These are phyloP conservation scores for Tulasnella sp. DNA, from an alignment of 768 basidiomycete species.

Conservation along the genomic window DNA sequence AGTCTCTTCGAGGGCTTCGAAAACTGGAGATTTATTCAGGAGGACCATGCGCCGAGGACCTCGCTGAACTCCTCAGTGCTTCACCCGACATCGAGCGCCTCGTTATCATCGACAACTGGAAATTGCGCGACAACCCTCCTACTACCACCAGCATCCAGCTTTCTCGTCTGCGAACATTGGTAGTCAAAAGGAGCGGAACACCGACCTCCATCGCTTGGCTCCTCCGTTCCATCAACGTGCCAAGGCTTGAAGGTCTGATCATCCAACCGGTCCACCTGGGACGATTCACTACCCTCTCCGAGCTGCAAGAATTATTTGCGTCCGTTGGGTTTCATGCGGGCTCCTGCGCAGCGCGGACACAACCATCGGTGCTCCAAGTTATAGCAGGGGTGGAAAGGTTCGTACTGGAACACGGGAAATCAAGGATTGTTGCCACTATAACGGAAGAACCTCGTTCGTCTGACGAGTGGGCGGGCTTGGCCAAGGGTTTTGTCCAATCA, in stretches of 20 bases:
- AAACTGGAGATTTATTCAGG: background rate
- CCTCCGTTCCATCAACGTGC: background rate
- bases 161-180: background rate
- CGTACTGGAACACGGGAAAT: background rate
- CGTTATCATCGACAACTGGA: background rate
- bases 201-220: background rate
- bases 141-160: background rate
- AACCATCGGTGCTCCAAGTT: background rate
- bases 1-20: background rate
- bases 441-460: background rate
- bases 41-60: background rate
- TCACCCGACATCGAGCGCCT: background rate
- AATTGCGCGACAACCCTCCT: background rate
- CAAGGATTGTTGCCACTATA: background rate
- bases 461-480: background rate
- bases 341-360: background rate
- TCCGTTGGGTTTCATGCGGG: background rate
- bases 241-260: background rate
- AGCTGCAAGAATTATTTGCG: background rate
- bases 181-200: background rate
- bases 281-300: background rate
- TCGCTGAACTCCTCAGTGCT: background rate
- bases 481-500: background rate
- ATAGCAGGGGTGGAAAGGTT: background rate
- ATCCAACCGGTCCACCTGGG: background rate